A percentile compares a stretch with the other conserved stretches of the same genome.
These are phyloP conservation scores for Mycosphaerella sp. DNA, from an alignment of 2,329 filamentous ascomycete species.

Conservation along the genomic window DNA sequence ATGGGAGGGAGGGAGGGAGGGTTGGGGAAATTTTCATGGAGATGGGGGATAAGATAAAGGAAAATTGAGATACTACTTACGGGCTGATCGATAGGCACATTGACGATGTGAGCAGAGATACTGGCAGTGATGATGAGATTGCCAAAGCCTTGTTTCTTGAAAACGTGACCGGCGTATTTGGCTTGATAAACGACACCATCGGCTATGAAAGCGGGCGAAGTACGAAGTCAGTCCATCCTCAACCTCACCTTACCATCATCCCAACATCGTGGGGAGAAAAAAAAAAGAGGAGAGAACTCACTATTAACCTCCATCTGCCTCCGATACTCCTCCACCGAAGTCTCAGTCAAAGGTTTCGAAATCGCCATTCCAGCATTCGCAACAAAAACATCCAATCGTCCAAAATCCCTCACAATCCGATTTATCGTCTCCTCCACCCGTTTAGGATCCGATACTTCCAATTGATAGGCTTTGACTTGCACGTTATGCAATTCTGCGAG, in stretches of 20 bases:
- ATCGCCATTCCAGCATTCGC: slow-evolving; percentile 20
- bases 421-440: background rate
- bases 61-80: slow-evolving; percentile 20
- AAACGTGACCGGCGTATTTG: slow-evolving; percentile 38
- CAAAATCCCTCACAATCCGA: slow-evolving; percentile 4
- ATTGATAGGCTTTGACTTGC: background rate
- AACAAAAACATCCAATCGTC: slow-evolving; percentile 11
- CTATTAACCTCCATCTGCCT: slow-evolving; percentile 14
- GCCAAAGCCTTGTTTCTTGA: slow-evolving; percentile 41
- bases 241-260: too few relatives aligned
- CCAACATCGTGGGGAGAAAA: background rate
- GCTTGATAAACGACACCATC: slow-evolving; percentile 40
- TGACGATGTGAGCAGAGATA: slow-evolving; percentile 34
- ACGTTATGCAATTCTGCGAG: slow-evolving; percentile 4
- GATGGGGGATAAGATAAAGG: background rate
- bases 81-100: slow-evolving; percentile 48
- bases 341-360: slow-evolving; percentile 7
- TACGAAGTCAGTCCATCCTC: too few relatives aligned
- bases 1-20: too few relatives aligned
- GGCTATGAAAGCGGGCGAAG: too few relatives aligned
- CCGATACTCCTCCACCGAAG: slow-evolving; percentile 15
- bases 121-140: slow-evolving; percentile 45
- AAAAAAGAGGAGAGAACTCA: background rate
- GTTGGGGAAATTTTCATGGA: background rate
- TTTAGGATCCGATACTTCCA: slow-evolving; percentile 1